Evolutionary conservation across 2,329 filamentous ascomycete species (phyloP).

Genomic region (Paecilomyces sp.): DNA sequence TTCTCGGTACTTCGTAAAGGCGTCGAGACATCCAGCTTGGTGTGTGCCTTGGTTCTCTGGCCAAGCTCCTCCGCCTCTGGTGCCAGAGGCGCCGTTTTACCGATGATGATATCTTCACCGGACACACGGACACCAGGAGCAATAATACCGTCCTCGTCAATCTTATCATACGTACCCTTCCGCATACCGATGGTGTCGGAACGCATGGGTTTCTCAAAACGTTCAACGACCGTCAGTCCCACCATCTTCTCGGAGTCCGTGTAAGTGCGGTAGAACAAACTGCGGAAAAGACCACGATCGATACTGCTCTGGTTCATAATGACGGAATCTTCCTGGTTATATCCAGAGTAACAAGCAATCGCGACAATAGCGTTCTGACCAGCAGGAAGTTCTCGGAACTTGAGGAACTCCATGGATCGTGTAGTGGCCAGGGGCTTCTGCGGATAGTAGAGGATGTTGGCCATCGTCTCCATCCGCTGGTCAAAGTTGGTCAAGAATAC

Average conservation of each 20-base stretch:
- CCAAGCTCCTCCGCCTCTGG: conserved; percentile 90
- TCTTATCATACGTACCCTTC: conserved; percentile 93
- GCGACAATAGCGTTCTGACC: conserved; percentile 98
- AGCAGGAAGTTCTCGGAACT: conserved; percentile 93
- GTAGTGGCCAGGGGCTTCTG: conserved; percentile 96
- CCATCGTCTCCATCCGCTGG: conserved; percentile 98
- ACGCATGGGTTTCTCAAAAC: conserved; percentile 91
- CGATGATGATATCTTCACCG: conserved; percentile 97
- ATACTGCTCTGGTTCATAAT: conserved; percentile 99
- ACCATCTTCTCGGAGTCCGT: conserved; percentile 96
- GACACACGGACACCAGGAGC: conserved; percentile 90
- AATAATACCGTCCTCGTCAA: conserved; percentile 93
- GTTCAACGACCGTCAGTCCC: conserved; percentile 84
- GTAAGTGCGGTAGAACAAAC: conserved; percentile 95
- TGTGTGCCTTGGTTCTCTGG: conserved; percentile 80
- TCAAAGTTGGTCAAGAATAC: conserved; percentile 97
- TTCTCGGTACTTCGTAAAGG: conserved; percentile 92
- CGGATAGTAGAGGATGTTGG: conserved; percentile 97
- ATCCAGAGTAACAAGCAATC: conserved; percentile 94
- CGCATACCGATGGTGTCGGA: conserved; percentile 85
- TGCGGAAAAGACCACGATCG: conserved; percentile 92
- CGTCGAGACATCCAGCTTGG: conserved; percentile 92
- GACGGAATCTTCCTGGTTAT: conserved; percentile 99
- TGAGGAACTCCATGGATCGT: conserved; percentile 95
- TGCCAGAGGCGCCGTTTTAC: conserved; percentile 92